A percentile compares a stretch with the other conserved stretches of the same genome.
phyloP scores from a whole-genome alignment of 202 grass and related monocot genomes.

The Schoenoplectus tabernaemontani region DNA sequence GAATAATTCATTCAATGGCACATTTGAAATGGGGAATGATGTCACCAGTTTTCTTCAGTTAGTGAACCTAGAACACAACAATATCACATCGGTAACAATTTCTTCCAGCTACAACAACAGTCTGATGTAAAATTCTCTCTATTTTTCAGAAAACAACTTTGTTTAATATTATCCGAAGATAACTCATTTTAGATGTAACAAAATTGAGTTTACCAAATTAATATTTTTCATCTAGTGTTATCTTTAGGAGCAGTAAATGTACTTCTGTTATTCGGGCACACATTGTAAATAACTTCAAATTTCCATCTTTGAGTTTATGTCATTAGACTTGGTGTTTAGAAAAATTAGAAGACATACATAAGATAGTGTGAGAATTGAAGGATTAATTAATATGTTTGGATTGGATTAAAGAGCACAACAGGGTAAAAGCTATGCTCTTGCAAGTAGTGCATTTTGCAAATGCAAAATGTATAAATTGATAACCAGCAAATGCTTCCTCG shows the following conservation, averaged over 20 bases:
- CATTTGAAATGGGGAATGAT: conserved; percentile 54
- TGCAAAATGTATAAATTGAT: not conserved
- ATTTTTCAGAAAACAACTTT: conserved; percentile 11
- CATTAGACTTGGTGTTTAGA: not conserved
- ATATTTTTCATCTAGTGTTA: not conserved
- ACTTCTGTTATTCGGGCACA: not conserved
- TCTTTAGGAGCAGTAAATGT: not conserved
- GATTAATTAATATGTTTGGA: not conserved
- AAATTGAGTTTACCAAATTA: not conserved
- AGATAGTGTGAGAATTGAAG: not conserved
- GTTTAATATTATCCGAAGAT: not conserved
- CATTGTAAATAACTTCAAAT: not conserved
- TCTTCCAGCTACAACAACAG: conserved; percentile 15
- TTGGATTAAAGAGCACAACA: not conserved
- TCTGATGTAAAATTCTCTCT: conserved; percentile 32
- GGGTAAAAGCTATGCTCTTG: not conserved
- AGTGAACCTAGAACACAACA: conserved; percentile 43
- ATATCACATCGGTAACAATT: conserved; percentile 33
- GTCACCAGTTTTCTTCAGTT: not conserved
- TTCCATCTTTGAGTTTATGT: not conserved
- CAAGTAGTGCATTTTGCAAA: not conserved
- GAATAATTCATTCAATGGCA: conserved; percentile 57
- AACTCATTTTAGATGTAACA: not conserved
- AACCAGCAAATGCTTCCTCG: not conserved
- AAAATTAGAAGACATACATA: not conserved